Evolutionary conservation across 2,329 filamentous ascomycete genomes (phyloP).

Genomic region (Talaromyces sp.): DNA sequence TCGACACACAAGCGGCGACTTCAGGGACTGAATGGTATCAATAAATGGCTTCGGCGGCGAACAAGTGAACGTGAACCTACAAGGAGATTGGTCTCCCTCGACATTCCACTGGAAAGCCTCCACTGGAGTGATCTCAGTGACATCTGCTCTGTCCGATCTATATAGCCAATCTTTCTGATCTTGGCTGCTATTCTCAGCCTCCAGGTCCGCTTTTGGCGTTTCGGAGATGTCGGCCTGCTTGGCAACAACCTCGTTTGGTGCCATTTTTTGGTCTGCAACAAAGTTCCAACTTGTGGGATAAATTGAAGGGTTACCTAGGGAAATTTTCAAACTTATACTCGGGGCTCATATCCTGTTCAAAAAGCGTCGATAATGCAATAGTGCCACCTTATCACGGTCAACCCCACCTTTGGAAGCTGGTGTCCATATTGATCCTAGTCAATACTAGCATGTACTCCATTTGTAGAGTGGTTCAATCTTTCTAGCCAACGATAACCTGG

Average conservation of each 20-base stretch:
- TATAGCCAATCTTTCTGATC: conserved; percentile 8
- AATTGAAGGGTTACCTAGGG: too few species aligned
- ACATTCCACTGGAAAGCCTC: conserved; percentile 44
- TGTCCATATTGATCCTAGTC: too few species aligned
- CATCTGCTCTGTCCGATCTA: conserved; percentile 20
- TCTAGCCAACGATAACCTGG: too few species aligned
- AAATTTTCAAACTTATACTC: background rate
- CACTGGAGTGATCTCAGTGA: conserved; percentile 35
- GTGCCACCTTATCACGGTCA: background rate
- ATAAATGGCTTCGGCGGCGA: background rate
- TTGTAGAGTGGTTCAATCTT: too few species aligned
- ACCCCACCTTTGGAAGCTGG: background rate
- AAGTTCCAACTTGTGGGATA: background rate
- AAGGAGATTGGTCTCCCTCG: conserved; percentile 42
- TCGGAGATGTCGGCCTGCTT: background rate
- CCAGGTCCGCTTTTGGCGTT: conserved; percentile 3
- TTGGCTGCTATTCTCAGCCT: conserved; percentile 8
- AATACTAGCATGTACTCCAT: too few species aligned
- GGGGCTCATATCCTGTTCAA: too few species aligned
- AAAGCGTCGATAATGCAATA: background rate
- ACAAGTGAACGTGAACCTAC: conserved; percentile 21
- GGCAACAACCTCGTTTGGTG: background rate
- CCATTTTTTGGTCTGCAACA: background rate
- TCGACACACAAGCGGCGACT: conserved; percentile 41
- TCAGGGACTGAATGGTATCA: conserved; percentile 34